A percentile compares a stretch with the other conserved stretches of the same genome.
These are phyloP conservation scores for Pestalotiopsis sp. DNA, from an alignment of 2,329 filamentous ascomycete genomes.

Conservation along the genomic window DNA sequence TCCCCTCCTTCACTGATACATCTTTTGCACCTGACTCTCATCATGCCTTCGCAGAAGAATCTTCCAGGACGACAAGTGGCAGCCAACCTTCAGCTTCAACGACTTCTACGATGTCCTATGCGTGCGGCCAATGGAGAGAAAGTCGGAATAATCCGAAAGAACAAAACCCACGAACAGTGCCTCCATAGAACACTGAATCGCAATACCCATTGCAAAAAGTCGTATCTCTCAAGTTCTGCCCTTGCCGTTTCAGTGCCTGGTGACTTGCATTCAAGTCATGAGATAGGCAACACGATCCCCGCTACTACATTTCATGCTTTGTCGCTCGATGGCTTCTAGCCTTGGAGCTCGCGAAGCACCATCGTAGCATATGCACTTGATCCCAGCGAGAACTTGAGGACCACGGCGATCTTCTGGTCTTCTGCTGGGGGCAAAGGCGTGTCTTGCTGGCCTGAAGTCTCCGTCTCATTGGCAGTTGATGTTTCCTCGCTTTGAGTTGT, in stretches of 20 bases:
- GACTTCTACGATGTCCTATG: too few species aligned
- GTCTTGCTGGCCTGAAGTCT: constrained; percentile 1
- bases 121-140: too few species aligned
- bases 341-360: constrained; percentile 34
- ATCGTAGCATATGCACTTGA: constrained; percentile 37
- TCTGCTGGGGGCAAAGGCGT: not conserved
- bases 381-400: constrained; percentile 32
- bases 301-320: not conserved
- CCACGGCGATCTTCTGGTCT: constrained; percentile 32
- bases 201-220: too few species aligned
- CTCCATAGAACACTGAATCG: too few species aligned
- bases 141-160: too few species aligned
- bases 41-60: too few species aligned
- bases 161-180: too few species aligned
- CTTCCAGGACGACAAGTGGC: too few species aligned
- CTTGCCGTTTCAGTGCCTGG: not conserved
- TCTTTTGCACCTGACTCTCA: too few species aligned
- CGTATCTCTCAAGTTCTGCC: not conserved
- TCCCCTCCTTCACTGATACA: too few species aligned
- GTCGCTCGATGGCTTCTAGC: constrained; percentile 13
- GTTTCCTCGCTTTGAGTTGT: not conserved
- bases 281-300: not conserved
- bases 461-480: not conserved
- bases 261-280: not conserved
- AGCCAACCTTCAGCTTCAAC: too few species aligned